Conservation (phyloP, 257 asterid species). For the Fraxinus excelsior region DNA sequence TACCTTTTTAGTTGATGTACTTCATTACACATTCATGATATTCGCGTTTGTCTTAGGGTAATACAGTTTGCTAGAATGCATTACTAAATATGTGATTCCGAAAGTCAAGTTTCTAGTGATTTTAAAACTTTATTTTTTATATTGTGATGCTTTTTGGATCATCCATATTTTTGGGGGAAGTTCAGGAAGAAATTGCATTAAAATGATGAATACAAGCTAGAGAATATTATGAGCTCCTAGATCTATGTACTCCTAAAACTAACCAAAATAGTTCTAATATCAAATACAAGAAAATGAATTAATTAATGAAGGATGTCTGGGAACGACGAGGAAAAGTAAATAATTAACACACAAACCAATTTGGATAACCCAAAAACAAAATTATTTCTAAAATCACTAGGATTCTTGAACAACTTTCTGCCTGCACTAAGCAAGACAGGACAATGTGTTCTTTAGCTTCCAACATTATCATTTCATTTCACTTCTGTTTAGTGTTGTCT, state of each 20-base stretch:
- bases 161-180: background rate
- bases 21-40: background rate
- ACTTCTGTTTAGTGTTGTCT: background rate
- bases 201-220: background rate
- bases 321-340: background rate
- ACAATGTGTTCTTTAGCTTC: background rate
- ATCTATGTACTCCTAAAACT: background rate
- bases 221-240: background rate
- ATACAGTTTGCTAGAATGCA: background rate
- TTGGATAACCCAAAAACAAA: background rate
- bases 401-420: background rate
- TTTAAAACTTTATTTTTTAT: background rate
- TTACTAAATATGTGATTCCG: background rate
- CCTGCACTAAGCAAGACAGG: background rate
- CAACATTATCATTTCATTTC: background rate
- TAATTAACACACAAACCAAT: background rate
- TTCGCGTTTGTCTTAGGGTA: background rate
- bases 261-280: background rate
- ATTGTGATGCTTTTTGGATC: background rate
- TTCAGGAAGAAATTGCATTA: background rate
- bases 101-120: background rate
- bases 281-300: background rate
- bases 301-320: background rate
- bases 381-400: background rate
- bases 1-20: background rate